Conservation (phyloP, 192 early-diverging fungal genomes). For the Pilobolus umbonatus region DNA sequence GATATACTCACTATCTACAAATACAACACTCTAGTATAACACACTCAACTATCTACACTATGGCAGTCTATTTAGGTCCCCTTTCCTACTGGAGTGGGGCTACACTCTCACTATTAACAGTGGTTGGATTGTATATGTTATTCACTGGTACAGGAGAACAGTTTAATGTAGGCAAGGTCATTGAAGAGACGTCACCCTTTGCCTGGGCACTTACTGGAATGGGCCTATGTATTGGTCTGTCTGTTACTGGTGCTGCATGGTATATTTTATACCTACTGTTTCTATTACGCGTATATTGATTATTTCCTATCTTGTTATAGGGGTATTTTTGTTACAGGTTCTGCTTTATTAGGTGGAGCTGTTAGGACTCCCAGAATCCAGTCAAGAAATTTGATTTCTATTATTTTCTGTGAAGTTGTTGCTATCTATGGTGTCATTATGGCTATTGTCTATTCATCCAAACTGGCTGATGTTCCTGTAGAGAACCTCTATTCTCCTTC, state of each 20-base stretch:
- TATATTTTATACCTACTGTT: constrained; percentile 23
- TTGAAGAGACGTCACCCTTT: constrained; percentile 76
- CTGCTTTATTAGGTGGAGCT: constrained; percentile 82
- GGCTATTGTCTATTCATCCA: constrained; percentile 93
- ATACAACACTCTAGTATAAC: too few species aligned
- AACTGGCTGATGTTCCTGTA: constrained; percentile 57
- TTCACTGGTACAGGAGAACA: constrained; percentile 84
- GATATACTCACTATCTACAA: too few species aligned
- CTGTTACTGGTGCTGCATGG: constrained; percentile 93
- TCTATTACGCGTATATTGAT: not conserved
- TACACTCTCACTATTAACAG: constrained; percentile 31
- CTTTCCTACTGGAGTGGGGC: constrained; percentile 10
- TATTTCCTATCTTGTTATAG: too few species aligned
- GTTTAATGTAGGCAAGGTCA: constrained; percentile 81
- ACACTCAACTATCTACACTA: not conserved
- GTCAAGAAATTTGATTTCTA: constrained; percentile 96
- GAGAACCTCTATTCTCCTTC: constrained; percentile 43
- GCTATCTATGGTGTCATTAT: constrained; percentile 99
- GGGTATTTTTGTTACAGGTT: constrained; percentile 96
- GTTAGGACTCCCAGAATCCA: constrained; percentile 88
- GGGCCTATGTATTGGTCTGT: constrained; percentile 78
- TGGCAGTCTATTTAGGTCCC: constrained; percentile 7
- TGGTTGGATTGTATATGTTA: constrained; percentile 78
- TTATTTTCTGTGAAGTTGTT: constrained; percentile 99
- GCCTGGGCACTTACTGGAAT: constrained; percentile 88